Percentiles rank a stretch among this genome's conserved stretches.
phyloP scores from a whole-genome alignment of 2,329 filamentous ascomycete species.

The Fusarium drepaniforme region DNA sequence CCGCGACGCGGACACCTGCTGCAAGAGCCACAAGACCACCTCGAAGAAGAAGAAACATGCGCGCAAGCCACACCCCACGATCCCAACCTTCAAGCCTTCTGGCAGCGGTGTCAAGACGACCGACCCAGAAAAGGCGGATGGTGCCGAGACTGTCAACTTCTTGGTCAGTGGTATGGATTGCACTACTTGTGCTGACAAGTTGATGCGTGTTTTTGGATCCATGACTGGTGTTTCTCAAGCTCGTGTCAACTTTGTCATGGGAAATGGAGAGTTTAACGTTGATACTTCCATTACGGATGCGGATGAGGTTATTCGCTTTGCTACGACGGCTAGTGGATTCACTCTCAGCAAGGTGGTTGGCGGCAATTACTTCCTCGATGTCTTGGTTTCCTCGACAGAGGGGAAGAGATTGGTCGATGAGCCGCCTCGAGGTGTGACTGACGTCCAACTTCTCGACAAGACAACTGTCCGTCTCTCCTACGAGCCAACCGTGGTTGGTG shows the following conservation, averaged over 20 bases:
- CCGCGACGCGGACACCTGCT: conserved; percentile 45
- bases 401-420: conserved; percentile 32
- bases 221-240: conserved; percentile 47
- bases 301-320: conserved; percentile 44
- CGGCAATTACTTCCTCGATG: conserved; percentile 46
- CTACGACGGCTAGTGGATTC: conserved; percentile 48
- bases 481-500: conserved; percentile 50
- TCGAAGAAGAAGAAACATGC: not conserved
- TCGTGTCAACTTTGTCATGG: conserved; percentile 54
- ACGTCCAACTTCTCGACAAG: conserved; percentile 44
- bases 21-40: conserved; percentile 10
- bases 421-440: conserved; percentile 43
- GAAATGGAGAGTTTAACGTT: conserved; percentile 50
- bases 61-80: not conserved
- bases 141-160: not conserved
- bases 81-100: not conserved
- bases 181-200: conserved; percentile 54
- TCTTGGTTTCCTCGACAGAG: conserved; percentile 38
- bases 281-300: conserved; percentile 40
- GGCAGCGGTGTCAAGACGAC: not conserved
- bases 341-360: conserved; percentile 40
- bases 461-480: conserved; percentile 49
- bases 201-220: conserved; percentile 44
- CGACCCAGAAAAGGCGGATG: not conserved
- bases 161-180: conserved; percentile 36